Percentiles rank a stretch among this genome's conserved stretches.
Evolutionary conservation across 1,284 basidiomycete species (phyloP).

Genomic region (Melanopsichium pennsylvanicum): DNA sequence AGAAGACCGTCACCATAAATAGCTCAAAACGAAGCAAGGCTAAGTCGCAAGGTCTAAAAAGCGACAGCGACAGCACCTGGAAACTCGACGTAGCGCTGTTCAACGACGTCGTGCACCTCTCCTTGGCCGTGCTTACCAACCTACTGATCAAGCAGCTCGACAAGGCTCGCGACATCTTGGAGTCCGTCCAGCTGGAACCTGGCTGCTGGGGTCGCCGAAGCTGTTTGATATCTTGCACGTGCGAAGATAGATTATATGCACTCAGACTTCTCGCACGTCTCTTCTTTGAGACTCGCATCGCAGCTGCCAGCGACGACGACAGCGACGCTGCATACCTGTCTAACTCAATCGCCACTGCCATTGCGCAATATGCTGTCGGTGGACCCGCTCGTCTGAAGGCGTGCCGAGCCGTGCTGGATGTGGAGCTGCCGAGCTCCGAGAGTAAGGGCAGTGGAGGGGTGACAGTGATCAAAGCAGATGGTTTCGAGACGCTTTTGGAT

Average conservation of each 20-base stretch:
- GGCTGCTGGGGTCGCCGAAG: slow-evolving; percentile 21
- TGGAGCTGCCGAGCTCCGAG: background rate
- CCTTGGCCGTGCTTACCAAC: slow-evolving; percentile 41
- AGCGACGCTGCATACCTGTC: slow-evolving; percentile 40
- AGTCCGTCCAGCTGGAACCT: slow-evolving; percentile 5
- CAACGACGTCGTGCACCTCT: slow-evolving; percentile 42
- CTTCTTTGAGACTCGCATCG: slow-evolving; percentile 26
- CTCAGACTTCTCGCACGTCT: slow-evolving; percentile 23
- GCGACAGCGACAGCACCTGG: background rate
- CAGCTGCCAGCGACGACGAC: slow-evolving; percentile 23
- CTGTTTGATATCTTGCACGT: slow-evolving; percentile 11
- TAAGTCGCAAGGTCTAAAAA: background rate
- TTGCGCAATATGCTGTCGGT: slow-evolving; percentile 41
- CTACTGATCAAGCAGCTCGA: slow-evolving; percentile 41
- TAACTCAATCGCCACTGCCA: slow-evolving; percentile 44
- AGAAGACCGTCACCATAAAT: background rate
- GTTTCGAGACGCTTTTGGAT: slow-evolving; percentile 24
- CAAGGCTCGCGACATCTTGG: slow-evolving; percentile 23
- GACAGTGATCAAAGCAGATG: slow-evolving; percentile 8
- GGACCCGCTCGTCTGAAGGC: background rate
- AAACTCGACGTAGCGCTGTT: slow-evolving; percentile 9
- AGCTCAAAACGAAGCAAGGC: background rate
- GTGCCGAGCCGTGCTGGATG: slow-evolving; percentile 15
- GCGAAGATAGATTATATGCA: slow-evolving; percentile 6
- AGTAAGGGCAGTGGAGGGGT: too few species aligned